A percentile compares a stretch with the other conserved stretches of the same genome.
Conservation (phyloP, 495 filamentous ascomycete species). For the Penicillium diatomitis region DNA sequence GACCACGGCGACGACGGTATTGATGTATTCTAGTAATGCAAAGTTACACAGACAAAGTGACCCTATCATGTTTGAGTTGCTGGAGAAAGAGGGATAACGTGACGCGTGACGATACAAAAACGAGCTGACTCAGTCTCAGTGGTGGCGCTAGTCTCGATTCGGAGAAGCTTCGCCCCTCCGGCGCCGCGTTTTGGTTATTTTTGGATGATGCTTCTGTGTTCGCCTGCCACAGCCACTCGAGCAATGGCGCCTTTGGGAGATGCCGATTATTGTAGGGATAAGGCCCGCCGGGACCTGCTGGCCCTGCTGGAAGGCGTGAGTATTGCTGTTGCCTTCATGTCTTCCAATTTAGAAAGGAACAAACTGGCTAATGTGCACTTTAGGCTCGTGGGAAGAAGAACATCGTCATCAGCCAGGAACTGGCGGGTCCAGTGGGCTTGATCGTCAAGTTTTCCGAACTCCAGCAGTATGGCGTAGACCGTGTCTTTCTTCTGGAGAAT, state of each 20-base stretch:
- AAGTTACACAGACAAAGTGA: not conserved
- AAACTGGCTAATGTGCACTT: no score
- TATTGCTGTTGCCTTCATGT: constrained; percentile 31
- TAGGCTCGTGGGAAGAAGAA: constrained; percentile 98
- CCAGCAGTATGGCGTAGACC: constrained; percentile 93
- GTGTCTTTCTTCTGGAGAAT: constrained; percentile 91
- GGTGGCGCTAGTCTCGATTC: constrained; percentile 10
- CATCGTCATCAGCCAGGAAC: constrained; percentile 80
- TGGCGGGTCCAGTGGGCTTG: constrained; percentile 81
- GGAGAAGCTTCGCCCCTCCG: constrained; percentile 6
- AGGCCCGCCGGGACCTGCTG: constrained; percentile 75
- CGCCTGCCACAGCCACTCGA: constrained; percentile 14
- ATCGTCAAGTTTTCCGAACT: constrained; percentile 88
- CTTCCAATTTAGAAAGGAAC: constrained; percentile 15
- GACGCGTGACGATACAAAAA: constrained; percentile 17
- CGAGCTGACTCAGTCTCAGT: constrained; percentile 6
- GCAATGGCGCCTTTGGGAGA: constrained; percentile 64
- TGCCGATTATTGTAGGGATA: constrained; percentile 70
- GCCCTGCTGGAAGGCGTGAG: constrained; percentile 86
- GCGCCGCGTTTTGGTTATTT: constrained; percentile 10
- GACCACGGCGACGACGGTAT: constrained; percentile 2
- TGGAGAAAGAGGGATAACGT: not conserved
- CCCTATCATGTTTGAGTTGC: not conserved
- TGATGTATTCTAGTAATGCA: constrained; percentile 1
- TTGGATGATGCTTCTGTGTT: constrained; percentile 8